These are phyloP conservation scores for Austroboletus rostrupii DNA, from an alignment of 1,284 basidiomycete genomes.

Conservation along the genomic window DNA sequence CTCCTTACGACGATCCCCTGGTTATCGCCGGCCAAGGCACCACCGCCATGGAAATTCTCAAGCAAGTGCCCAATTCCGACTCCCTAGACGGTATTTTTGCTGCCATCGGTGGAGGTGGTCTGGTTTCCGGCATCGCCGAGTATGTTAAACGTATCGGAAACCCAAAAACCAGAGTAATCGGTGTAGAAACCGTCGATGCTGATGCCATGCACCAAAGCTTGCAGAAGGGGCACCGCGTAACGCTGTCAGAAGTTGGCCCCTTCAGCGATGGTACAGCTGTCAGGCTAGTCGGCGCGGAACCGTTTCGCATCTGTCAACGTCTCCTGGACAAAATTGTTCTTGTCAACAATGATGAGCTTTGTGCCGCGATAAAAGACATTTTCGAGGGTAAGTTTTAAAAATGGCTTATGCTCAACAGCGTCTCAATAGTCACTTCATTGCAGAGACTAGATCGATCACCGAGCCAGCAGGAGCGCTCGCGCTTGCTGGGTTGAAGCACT, in stretches of 20 bases:
- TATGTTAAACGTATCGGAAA: constrained; percentile 94
- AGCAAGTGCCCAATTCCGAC: constrained; percentile 76
- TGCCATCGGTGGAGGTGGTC: constrained; percentile 90
- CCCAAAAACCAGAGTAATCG: constrained; percentile 80
- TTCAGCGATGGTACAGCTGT: constrained; percentile 99
- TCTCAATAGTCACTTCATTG: constrained; percentile 4
- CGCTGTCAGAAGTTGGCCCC: constrained; percentile 87
- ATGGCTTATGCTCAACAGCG: not conserved
- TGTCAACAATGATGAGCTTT: constrained; percentile 94
- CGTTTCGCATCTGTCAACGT: constrained; percentile 87
- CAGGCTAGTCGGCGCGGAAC: constrained; percentile 92
- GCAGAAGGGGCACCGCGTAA: constrained; percentile 74
- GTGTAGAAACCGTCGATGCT: constrained; percentile 94
- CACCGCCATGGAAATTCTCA: constrained; percentile 89
- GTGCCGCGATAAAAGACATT: constrained; percentile 97
- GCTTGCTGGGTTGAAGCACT: constrained; percentile 88
- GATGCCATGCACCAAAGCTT: constrained; percentile 89
- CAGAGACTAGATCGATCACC: constrained; percentile 91
- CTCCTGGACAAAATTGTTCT: constrained; percentile 84
- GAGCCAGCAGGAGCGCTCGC: constrained; percentile 97
- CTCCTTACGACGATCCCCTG: constrained; percentile 96
- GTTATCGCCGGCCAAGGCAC: constrained; percentile 98
- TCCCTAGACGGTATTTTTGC: constrained; percentile 85
- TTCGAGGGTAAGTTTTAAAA: constrained; percentile 77
- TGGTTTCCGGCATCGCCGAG: constrained; percentile 84